Evolutionary conservation across 2,329 filamentous ascomycete species (phyloP).

Genomic region (Botrytis deweyae): DNA sequence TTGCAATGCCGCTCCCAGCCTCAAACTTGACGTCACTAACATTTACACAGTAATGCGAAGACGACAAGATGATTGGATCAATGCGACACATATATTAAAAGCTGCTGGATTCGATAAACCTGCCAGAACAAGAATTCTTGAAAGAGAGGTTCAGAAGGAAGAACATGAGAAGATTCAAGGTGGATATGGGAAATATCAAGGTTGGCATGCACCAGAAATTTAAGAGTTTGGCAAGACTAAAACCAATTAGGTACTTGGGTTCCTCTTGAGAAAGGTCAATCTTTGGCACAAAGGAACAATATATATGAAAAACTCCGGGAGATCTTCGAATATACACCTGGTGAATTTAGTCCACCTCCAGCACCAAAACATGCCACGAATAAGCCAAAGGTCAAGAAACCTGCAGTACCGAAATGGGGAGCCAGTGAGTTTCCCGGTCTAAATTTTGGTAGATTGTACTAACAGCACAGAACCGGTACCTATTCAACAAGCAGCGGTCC

Average conservation of each 20-base stretch:
- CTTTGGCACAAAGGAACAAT: slow-evolving; percentile 82
- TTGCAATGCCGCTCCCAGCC: slow-evolving; percentile 2
- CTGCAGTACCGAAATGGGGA: slow-evolving; percentile 60
- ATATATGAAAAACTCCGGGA: slow-evolving; percentile 77
- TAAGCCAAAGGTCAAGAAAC: slow-evolving; percentile 75
- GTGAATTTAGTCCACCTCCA: slow-evolving; percentile 84
- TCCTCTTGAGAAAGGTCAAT: slow-evolving; percentile 75
- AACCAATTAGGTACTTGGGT: slow-evolving; percentile 80
- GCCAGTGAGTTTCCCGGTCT: slow-evolving; percentile 42
- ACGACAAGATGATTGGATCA: slow-evolving; percentile 93
- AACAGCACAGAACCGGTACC: slow-evolving; percentile 41
- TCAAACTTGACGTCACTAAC: slow-evolving; percentile 8
- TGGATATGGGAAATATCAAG: slow-evolving; percentile 98
- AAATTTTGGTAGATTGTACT: slow-evolving; percentile 26
- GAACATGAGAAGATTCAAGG: slow-evolving; percentile 97
- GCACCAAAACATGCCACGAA: slow-evolving; percentile 90
- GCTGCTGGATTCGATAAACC: slow-evolving; percentile 97
- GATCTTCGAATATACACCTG: slow-evolving; percentile 87
- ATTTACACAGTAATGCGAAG: slow-evolving; percentile 71
- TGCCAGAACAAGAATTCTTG: slow-evolving; percentile 87
- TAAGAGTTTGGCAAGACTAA: slow-evolving; percentile 30
- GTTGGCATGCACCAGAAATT: slow-evolving; percentile 44
- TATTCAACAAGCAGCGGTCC: slow-evolving; percentile 37
- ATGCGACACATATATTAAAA: slow-evolving; percentile 98
- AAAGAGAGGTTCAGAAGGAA: slow-evolving; percentile 95